Base-by-base conservation (phyloP, 2,329 filamentous ascomycete genomes). In the Aurifilum marmelostoma region DNA sequence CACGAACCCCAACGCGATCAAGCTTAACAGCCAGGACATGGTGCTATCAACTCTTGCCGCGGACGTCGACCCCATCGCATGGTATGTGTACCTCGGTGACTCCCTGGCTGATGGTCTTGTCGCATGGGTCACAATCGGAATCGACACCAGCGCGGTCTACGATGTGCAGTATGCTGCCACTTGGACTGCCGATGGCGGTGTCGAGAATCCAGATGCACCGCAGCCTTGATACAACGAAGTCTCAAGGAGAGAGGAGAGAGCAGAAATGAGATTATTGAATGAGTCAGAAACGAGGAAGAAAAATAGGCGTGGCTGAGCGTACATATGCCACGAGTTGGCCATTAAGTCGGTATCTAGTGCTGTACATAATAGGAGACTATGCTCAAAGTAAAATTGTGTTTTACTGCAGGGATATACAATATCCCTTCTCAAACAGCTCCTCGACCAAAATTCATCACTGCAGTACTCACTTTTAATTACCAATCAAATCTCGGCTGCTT, bases 61-160 rank as follows among this genome's bases (percentile, higher is more conserved):
- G 2, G 81, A 82, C 37, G 85, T 86, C 63, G 86, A 88, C 71
- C 88, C 88, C 0, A 78, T 89, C 72, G 79, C 88, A 71, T 82
- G 88, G 74, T 89, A 89, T 72, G 83, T 85, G 14, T 80, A 84
- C 3, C 80, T 90, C 3, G 87, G 88, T 0, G 83, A 88, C 41
- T 77, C 78, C 34, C 73, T 87, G 14, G 72, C 74, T 0, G 85
- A 88, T 39, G 87, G 87, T 27, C 73, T 88, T 43, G 81, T 88
- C 64, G 84, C 80, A 2, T 88, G 85, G 86, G 83, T 88, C 66
- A 67, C 66, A 8, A 16, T 67, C 7, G 66, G 60, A 2, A 54
- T 67, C n/a, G 29, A 63, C 21, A 54, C 65, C 14, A 60, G 54
- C 16, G 56, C 41, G 2, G 27, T n/a, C 6, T 66, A 60, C 29